These are phyloP conservation scores for Pseudogymnoascus sp. DNA, from an alignment of 2,329 filamentous ascomycete genomes.

Conservation along the genomic window DNA sequence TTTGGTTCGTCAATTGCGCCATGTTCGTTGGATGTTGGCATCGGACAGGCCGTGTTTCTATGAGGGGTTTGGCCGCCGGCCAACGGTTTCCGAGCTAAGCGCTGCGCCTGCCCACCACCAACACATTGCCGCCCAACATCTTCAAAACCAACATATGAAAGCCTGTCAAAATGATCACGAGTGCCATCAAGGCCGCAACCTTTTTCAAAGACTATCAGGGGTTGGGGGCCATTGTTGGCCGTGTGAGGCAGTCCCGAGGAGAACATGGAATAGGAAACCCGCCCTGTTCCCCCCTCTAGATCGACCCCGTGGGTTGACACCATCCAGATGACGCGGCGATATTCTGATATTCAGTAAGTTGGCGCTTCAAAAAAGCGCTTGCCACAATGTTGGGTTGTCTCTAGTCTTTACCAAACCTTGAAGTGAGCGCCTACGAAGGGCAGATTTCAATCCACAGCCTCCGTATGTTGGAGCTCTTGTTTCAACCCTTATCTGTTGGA, in stretches of 20 bases:
- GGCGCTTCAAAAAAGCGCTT: neutral
- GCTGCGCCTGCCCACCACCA: conserved; percentile 1
- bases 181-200: neutral
- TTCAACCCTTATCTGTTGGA: neutral
- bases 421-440: neutral
- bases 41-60: neutral
- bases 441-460: conserved; percentile 4
- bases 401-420: neutral
- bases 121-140: neutral
- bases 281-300: neutral
- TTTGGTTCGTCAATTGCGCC: neutral
- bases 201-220: neutral
- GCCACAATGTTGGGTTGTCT: neutral
- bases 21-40: conserved; percentile 4
- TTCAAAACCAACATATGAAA: neutral
- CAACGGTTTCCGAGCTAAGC: conserved; percentile 3
- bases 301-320: neutral
- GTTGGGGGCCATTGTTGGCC: neutral
- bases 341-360: conserved; percentile 7
- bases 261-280: neutral
- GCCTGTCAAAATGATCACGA: neutral
- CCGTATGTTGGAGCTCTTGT: neutral
- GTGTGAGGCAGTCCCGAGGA: neutral
- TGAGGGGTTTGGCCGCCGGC: neutral
- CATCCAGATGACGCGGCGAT: neutral